phyloP scores from a whole-genome alignment of 345 rosid genomes.

The Excoecaria cochinchinensis region DNA sequence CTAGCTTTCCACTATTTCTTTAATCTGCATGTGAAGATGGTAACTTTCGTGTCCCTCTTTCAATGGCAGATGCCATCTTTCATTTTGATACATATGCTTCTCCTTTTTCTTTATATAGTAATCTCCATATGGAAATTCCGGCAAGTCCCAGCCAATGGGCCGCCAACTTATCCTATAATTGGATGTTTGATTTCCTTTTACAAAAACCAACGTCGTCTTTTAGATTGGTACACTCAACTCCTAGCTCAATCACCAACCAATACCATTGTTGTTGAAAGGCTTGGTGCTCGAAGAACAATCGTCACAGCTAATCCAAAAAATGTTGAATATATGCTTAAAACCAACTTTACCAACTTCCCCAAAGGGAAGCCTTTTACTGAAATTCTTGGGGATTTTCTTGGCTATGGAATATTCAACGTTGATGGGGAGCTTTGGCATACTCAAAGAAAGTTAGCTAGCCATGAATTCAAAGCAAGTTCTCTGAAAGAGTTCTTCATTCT shows the following conservation, averaged over 20 bases:
- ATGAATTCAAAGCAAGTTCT: conserved; percentile 28
- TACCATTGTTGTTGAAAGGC: conserved; percentile 58
- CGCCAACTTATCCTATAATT: conserved; percentile 58
- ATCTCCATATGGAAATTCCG: conserved; percentile 10
- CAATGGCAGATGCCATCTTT: conserved; percentile 12
- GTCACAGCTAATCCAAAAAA: conserved; percentile 75
- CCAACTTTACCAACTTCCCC: conserved; percentile 82
- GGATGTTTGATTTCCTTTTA: conserved; percentile 75
- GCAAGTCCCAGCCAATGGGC: conserved; percentile 27
- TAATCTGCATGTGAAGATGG: conserved; percentile 25
- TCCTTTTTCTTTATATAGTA: conserved; percentile 25
- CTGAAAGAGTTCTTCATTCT: conserved; percentile 18
- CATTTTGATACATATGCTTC: conserved; percentile 11
- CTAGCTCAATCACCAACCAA: conserved; percentile 49
- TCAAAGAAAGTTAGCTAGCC: conserved; percentile 30
- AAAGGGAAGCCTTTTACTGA: conserved; percentile 89
- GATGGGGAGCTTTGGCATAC: conserved; percentile 36
- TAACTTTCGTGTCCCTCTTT: conserved; percentile 19
- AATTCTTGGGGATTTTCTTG: conserved; percentile 62
- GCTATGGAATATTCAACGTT: conserved; percentile 35
- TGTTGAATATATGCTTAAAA: conserved; percentile 74
- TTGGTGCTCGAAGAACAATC: conserved; percentile 59
- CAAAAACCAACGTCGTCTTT: conserved; percentile 54
- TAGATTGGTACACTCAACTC: conserved; percentile 84
- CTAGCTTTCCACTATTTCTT: background rate